Evolutionary conservation across 2,329 filamentous ascomycete species (phyloP).

Genomic region (Trichoderma lentiforme): DNA sequence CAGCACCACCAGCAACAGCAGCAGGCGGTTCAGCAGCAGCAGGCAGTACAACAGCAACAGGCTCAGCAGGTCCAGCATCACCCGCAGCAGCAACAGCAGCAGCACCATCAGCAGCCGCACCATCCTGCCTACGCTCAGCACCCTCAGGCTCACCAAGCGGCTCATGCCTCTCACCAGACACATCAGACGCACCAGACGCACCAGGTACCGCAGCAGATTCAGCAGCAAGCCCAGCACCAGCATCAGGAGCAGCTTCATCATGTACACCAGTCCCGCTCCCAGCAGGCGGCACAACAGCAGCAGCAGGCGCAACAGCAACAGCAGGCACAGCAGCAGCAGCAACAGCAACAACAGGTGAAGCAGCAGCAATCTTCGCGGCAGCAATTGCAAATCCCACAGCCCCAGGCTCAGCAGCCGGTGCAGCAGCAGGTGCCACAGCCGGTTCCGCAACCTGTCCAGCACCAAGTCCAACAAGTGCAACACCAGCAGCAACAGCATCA

Average conservation of each 20-base stretch:
- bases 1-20: conserved; percentile 30
- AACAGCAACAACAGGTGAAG: neutral
- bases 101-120: conserved; percentile 27
- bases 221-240: conserved; percentile 28
- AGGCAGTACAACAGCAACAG: conserved; percentile 16
- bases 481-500: conserved; percentile 6
- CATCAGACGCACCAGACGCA: conserved; percentile 13
- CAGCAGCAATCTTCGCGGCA: conserved; percentile 19
- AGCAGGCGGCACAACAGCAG: conserved; percentile 26
- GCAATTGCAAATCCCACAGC: conserved; percentile 8
- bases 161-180: conserved; percentile 23
- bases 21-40: conserved; percentile 27
- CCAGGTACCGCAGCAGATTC: conserved; percentile 14
- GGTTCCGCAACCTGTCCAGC: conserved; percentile 22
- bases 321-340: conserved; percentile 22
- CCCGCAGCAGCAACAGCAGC: conserved; percentile 30
- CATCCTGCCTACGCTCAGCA: conserved; percentile 21
- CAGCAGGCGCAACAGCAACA: conserved; percentile 29
- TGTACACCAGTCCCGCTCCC: conserved; percentile 28
- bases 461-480: neutral
- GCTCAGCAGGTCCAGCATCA: conserved; percentile 26
- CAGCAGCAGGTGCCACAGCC: conserved; percentile 21
- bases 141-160: conserved; percentile 25
- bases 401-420: neutral
- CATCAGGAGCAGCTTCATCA: conserved; percentile 28